Conservation (phyloP, 169 alveolate species). For the Perkinsus olseni region DNA sequence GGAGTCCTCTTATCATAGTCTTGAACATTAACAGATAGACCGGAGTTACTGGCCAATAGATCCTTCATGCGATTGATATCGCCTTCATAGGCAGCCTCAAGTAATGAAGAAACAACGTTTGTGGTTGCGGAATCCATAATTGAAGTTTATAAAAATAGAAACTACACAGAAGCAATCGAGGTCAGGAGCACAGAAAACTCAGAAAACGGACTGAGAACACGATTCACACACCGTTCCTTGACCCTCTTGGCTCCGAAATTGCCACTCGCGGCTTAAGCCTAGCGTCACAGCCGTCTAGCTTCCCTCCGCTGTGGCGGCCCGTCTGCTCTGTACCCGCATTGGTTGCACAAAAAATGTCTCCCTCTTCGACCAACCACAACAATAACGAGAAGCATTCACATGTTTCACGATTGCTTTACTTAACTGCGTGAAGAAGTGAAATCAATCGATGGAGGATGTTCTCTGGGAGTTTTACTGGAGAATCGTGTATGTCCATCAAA, state of each 20-base stretch:
- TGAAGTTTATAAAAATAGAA: neutral
- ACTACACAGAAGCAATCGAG: neutral
- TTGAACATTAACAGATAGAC: no score
- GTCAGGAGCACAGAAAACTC: no score
- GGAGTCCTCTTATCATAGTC: slow-evolving; percentile 8
- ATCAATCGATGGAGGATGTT: no score
- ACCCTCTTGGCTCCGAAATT: neutral
- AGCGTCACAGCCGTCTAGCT: neutral
- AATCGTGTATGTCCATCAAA: no score
- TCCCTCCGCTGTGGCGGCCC: neutral
- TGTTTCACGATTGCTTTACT: no score
- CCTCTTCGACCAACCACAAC: neutral
- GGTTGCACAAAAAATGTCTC: neutral
- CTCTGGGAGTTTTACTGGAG: no score
- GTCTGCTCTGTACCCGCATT: neutral
- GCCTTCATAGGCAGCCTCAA: neutral
- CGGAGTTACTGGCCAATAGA: neutral
- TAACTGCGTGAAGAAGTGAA: no score
- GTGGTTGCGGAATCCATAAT: neutral
- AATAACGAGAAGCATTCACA: no score
- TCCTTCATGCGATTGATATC: neutral
- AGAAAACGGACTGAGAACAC: neutral
- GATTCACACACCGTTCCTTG: neutral
- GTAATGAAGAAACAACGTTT: neutral
- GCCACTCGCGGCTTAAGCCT: neutral